A percentile compares a stretch with the other conserved stretches of the same genome.
These are phyloP conservation scores for Rutstroemia sydowiana DNA, from an alignment of 2,329 filamentous ascomycete genomes.

Conservation along the genomic window DNA sequence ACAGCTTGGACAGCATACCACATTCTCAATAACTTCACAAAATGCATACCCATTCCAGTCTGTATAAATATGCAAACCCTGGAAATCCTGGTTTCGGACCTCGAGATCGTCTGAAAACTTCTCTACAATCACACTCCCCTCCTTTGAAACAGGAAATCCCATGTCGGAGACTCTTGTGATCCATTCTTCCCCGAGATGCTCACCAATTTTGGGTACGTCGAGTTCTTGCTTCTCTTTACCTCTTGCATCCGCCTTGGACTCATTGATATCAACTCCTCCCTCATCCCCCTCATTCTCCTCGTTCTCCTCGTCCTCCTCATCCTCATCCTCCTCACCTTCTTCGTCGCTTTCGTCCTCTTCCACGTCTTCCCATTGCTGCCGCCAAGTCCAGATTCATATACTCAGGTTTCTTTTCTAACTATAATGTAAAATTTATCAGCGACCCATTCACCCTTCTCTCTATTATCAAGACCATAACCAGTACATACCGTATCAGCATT, in stretches of 20 bases:
- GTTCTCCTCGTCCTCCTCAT: not conserved
- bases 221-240: not conserved
- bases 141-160: not conserved
- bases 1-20: constrained; percentile 5
- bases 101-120: not conserved
- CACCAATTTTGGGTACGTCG: not conserved
- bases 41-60: constrained; percentile 20
- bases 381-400: not conserved
- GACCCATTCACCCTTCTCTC: not conserved
- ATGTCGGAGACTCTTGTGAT: not conserved
- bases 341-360: not conserved
- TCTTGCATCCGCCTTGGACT: not conserved
- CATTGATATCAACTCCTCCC: not conserved
- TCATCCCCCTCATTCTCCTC: not conserved
- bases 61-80: constrained; percentile 18
- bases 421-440: not conserved
- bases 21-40: constrained; percentile 16
- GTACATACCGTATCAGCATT: not conserved
- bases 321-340: not conserved
- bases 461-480: not conserved
- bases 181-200: not conserved
- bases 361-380: not conserved
- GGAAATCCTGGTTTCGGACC: constrained; percentile 17
- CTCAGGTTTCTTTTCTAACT: not conserved
- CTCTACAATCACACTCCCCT: not conserved